Evolutionary conservation across 2,329 filamentous ascomycete genomes (phyloP), one percentile per base, ranked within the genome.

Genomic region (Colletotrichum sojae): DNA sequence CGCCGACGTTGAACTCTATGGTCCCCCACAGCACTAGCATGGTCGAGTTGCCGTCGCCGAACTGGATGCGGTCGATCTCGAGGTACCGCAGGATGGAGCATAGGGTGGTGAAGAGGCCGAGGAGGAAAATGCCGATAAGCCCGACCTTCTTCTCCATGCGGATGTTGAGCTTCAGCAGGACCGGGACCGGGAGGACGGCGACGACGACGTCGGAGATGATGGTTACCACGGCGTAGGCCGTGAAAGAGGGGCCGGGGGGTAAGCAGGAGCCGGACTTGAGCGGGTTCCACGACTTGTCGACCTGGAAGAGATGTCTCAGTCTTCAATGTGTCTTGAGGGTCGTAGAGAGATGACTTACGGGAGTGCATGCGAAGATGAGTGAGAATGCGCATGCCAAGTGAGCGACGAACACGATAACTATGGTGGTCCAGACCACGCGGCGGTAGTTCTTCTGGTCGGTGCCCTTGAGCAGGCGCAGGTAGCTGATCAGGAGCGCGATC

Each of bases 1-100:
- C 86, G 12, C 86, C 86, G 36, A 88, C 82, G 71, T 88, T 88
- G 75, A 88, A 86, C 73, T 89, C 86, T 63, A 89, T 85, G 2
- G 83, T 85, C 5, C 86, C 86, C 86, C 86, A 89, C 0, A 88
- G 76, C 1, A 89, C 80, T 12, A 89, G 78, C 83, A 86, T 85
- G 5, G 86, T 88, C 0, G 86, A 87, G 72, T 88, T 86, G 9
- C 86, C 85, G 45, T 87, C 84, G 2, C 83, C 84, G 13, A 78
- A 76, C 16, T 84, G 83, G 46, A 88, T 85, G 0, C 81, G 77
- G 69, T 83, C 75, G 68, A 88, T 88, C 71, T 88, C 84, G 0
- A 81, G 76, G 66, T 88, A 84, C 13, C 86, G 82, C 62, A 88
- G 75, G 63, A 88, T 80, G 3, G 85, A 88, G 73, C 86, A 88